These are phyloP conservation scores for Marchantia paleacea DNA, from an alignment of 225 moss, liverwort and hornwort genomes.

Conservation along the genomic window DNA sequence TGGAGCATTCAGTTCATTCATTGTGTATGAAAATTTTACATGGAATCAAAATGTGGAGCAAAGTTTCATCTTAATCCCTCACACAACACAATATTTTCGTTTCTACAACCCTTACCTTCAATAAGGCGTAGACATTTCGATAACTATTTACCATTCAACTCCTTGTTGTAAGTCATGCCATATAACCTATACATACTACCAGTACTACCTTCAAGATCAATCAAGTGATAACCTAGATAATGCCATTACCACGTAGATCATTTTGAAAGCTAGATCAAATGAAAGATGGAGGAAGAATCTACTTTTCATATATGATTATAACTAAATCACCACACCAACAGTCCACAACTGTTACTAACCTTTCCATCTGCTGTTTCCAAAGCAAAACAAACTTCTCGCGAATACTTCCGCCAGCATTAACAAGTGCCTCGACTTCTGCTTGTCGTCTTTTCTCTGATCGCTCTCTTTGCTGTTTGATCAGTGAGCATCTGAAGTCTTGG, in stretches of 20 bases:
- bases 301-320: too few relatives aligned
- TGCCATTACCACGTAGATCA: not conserved
- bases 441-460: constrained; percentile 83
- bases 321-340: not conserved
- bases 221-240: not conserved
- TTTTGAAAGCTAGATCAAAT: not conserved
- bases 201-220: not conserved
- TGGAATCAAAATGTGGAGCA: too few relatives aligned
- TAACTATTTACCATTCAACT: not conserved
- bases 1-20: too few relatives aligned
- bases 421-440: constrained; percentile 73
- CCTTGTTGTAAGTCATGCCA: not conserved
- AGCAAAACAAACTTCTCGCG: constrained; percentile 83
- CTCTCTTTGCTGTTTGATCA: constrained; percentile 89
- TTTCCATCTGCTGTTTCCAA: constrained; percentile 99
- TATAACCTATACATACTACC: not conserved
- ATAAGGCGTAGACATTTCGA: not conserved
- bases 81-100: too few relatives aligned
- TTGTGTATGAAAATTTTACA: too few relatives aligned
- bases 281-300: too few relatives aligned
- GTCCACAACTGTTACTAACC: constrained; percentile 34
- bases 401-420: constrained; percentile 70
- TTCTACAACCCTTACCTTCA: too few relatives aligned
- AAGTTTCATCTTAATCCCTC: too few relatives aligned
- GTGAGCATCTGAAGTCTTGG: constrained; percentile 80